These are phyloP conservation scores for Eleusine indica DNA, from an alignment of 176 grass and related monocot genomes.

Conservation along the genomic window DNA sequence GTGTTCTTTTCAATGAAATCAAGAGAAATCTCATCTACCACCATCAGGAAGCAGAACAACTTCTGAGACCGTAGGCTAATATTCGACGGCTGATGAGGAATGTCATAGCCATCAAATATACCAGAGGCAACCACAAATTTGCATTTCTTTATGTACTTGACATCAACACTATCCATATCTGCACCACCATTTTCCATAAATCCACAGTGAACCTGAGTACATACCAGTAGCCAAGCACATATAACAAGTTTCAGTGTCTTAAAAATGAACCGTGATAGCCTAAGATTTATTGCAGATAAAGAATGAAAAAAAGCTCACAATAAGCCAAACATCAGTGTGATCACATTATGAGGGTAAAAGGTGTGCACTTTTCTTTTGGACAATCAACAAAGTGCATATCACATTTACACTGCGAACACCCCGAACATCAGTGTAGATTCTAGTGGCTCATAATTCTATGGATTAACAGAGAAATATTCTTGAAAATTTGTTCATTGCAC, in stretches of 20 bases:
- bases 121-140: slow-evolving; percentile 96
- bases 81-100: slow-evolving; percentile 89
- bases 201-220: slow-evolving; percentile 88
- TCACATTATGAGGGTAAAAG: neutral
- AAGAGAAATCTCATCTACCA: slow-evolving; percentile 89
- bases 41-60: slow-evolving; percentile 98
- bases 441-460: neutral
- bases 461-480: neutral
- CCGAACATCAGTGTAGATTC: neutral
- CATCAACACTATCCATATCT: slow-evolving; percentile 75
- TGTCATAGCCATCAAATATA: slow-evolving; percentile 99
- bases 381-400: neutral
- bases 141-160: slow-evolving; percentile 82
- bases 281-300: neutral
- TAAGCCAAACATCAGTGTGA: neutral
- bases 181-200: slow-evolving; percentile 90
- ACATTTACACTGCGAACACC: neutral
- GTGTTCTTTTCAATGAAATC: slow-evolving; percentile 89
- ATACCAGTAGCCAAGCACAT: slow-evolving; percentile 15
- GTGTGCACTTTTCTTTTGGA: neutral
- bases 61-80: slow-evolving; percentile 81
- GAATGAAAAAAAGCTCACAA: neutral
- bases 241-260: neutral
- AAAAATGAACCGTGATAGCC: neutral
- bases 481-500: neutral